These are phyloP conservation scores for Trapa incisa DNA, from an alignment of 345 rosid genomes.

Conservation along the genomic window DNA sequence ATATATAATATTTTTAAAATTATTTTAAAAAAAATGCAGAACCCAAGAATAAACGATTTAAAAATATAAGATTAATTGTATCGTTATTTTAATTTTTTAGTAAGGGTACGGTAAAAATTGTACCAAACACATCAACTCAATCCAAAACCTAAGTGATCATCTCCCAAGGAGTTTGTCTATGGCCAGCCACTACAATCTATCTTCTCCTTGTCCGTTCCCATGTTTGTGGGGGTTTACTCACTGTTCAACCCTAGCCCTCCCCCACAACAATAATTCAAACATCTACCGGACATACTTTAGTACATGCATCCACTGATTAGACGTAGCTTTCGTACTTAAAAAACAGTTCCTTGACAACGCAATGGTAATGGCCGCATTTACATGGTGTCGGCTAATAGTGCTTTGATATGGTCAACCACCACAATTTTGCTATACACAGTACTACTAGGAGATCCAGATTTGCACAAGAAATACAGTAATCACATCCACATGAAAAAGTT, in stretches of 20 bases:
- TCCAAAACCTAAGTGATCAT: background rate
- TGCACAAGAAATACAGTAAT: background rate
- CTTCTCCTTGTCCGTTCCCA: background rate
- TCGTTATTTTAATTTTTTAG: no score
- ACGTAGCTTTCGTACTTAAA: background rate
- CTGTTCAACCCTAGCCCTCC: background rate
- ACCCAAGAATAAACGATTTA: background rate
- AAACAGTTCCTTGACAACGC: background rate
- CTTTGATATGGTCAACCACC: background rate
- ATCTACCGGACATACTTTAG: background rate
- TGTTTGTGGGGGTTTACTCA: background rate
- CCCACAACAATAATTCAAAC: background rate
- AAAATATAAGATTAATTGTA: no score
- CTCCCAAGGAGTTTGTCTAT: background rate
- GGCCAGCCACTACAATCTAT: background rate
- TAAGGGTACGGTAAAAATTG: no score
- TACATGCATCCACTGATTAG: background rate
- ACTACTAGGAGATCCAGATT: background rate
- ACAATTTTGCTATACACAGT: background rate
- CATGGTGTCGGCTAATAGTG: background rate
- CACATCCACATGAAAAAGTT: background rate
- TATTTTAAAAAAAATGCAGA: background rate
- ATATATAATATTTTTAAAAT: no score
- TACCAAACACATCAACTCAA: no score
- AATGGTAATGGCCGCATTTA: background rate